Evolutionary conservation across 495 filamentous ascomycete genomes (phyloP).

Genomic region (Cairneyella variabilis): DNA sequence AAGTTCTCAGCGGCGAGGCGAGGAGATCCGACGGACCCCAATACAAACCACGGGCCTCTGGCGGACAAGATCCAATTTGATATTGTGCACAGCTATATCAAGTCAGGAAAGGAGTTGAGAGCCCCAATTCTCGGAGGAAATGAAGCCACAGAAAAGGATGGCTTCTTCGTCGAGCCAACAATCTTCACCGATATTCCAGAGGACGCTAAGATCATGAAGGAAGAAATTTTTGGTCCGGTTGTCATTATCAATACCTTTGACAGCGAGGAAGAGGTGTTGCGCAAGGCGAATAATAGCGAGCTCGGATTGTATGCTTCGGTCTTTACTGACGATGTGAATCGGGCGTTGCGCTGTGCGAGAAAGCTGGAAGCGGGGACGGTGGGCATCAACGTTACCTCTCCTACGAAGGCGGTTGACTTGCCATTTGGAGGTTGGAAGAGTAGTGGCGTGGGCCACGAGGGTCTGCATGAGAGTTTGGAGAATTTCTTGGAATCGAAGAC

Average conservation of each 20-base stretch:
- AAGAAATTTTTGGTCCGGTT: constrained; percentile 56
- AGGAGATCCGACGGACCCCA: constrained; percentile 63
- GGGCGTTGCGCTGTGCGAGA: constrained; percentile 67
- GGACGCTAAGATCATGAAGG: constrained; percentile 65
- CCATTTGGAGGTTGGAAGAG: constrained; percentile 91
- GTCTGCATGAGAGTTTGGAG: constrained; percentile 37
- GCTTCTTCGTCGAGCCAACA: constrained; percentile 74
- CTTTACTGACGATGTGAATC: constrained; percentile 73
- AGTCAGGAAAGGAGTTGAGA: constrained; percentile 68
- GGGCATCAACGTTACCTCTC: constrained; percentile 70
- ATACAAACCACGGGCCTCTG: constrained; percentile 70
- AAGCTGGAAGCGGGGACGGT: constrained; percentile 76
- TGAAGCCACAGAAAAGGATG: constrained; percentile 47
- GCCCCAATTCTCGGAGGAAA: constrained; percentile 63
- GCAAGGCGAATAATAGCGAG: constrained; percentile 73
- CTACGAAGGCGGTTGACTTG: constrained; percentile 78
- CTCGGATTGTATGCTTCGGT: constrained; percentile 78
- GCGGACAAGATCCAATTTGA: constrained; percentile 66
- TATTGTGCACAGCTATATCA: constrained; percentile 71
- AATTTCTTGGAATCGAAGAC: no score
- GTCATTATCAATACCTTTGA: constrained; percentile 46
- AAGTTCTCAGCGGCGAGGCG: constrained; percentile 42
- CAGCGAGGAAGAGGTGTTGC: constrained; percentile 63
- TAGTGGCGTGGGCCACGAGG: constrained; percentile 84
- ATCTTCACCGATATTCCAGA: constrained; percentile 68